Conservation (phyloP, 2,329 filamentous ascomycete species). For the Apiospora arundinis region DNA sequence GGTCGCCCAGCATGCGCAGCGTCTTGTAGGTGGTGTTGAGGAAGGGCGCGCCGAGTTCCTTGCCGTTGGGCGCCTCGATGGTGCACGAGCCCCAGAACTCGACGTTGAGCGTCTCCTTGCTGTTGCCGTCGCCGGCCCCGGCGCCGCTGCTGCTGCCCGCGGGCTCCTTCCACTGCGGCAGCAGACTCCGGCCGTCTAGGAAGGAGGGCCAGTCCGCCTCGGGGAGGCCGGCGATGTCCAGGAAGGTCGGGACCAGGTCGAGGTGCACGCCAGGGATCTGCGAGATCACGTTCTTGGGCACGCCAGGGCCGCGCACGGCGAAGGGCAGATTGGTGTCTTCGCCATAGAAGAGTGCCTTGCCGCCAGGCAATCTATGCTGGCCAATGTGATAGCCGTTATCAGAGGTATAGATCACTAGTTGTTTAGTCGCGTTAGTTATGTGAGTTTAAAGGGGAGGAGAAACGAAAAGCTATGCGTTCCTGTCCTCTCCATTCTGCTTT, state of each 20-base stretch:
- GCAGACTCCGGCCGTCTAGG: background rate
- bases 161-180: slow-evolving; percentile 29
- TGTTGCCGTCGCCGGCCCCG: background rate
- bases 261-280: slow-evolving; percentile 51
- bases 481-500: no score
- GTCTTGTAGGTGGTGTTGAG: background rate
- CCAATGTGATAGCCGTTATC: slow-evolving; percentile 69
- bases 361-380: slow-evolving; percentile 63
- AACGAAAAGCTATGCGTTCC: no score
- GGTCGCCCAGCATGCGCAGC: slow-evolving; percentile 27
- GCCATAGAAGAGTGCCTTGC: slow-evolving; percentile 63
- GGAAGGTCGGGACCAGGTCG: slow-evolving; percentile 67
- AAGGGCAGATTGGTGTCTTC: slow-evolving; percentile 66
- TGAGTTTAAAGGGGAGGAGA: background rate
- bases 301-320: slow-evolving; percentile 60
- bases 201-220: background rate
- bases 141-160: slow-evolving; percentile 47
- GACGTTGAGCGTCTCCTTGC: slow-evolving; percentile 53
- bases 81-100: slow-evolving; percentile 50
- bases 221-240: slow-evolving; percentile 51
- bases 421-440: background rate
- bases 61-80: background rate
- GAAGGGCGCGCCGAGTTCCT: background rate
- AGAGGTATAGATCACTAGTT: slow-evolving; percentile 58
- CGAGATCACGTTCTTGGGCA: slow-evolving; percentile 44